Evolutionary conservation across 345 rosid species (phyloP), one percentile per base, ranked within the genome.

Genomic region (Pugionium dolabratum): DNA sequence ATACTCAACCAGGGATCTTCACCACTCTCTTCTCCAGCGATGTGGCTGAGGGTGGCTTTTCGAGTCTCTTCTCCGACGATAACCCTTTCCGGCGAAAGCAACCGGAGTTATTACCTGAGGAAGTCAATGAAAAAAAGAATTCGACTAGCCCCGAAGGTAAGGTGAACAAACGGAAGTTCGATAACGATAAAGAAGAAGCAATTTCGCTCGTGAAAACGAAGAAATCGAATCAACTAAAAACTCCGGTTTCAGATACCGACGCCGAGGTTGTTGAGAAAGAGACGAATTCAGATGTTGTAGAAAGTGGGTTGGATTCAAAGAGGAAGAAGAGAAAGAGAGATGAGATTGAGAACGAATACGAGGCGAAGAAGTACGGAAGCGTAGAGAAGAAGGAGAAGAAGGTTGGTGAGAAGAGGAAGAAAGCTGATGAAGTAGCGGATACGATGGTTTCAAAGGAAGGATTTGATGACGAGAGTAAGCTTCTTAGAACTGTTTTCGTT

Each of bases 321-420:
- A 82, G 61, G 74, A 88, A 82, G 81, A 90, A 94, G 60, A 87
- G 97, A 78, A 94, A 88, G 78, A 84, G 96, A 66, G 97, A 91
- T 66, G 99, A 91, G 67, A 62, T 88, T 18, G 99, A 94, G 91
- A 75, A 55, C 9, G 86, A 79, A 2, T 94, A 94, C 66, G 96
- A 88, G 82, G 76, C 64, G 71, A 80, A 70, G 65, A 88, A 73
- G 78, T 88, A 91, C 35, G 99, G 96, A 8, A 44, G 28, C n/a
- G 75, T 31, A 2, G 76, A 65, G 26, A 49, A 28, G 55, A 67
- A 37, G 65, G 59, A 56, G 76, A 79, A 67, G 58, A 71, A 56
- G 45, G 86, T 78, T 32, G 97, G 97, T n/a, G 81, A 80, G 80
- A 88, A 86, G 84, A 85, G 93, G 86, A 94, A 90, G 76, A 83